Conservation (phyloP, 148 eudicot species). For the Bassia scoparia region DNA sequence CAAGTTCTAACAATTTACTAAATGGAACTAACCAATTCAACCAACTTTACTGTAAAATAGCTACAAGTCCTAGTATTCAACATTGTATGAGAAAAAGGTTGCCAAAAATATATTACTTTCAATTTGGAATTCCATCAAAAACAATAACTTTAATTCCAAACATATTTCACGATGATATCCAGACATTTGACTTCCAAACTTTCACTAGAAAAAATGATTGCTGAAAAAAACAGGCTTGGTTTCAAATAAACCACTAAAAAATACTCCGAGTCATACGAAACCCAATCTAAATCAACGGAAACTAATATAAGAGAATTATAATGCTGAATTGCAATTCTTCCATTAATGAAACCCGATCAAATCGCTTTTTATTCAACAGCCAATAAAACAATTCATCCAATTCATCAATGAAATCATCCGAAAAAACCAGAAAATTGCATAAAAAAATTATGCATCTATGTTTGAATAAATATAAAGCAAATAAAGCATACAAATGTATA, state of each 20-base stretch:
- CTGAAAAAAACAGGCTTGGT: background rate
- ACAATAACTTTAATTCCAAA: background rate
- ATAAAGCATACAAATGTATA: background rate
- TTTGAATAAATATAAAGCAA: background rate
- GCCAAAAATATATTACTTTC: background rate
- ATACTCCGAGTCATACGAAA: background rate
- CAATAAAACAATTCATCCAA: too few relatives aligned
- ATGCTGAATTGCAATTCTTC: too few relatives aligned
- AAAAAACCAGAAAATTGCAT: background rate
- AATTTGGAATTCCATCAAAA: background rate
- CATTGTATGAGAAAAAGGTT: background rate
- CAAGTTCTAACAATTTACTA: background rate
- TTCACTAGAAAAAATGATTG: background rate
- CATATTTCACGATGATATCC: background rate
- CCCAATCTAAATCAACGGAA: background rate
- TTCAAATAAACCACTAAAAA: background rate
- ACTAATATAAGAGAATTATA: background rate
- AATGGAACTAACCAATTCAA: background rate
- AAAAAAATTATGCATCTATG: background rate
- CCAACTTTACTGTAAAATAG: background rate
- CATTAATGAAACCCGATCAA: too few relatives aligned
- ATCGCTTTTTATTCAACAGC: too few relatives aligned
- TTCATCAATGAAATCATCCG: background rate
- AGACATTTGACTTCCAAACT: background rate
- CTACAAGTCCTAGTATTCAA: background rate